A percentile compares a stretch with the other conserved stretches of the same genome.
Conservation (phyloP, 1,139 yeast genomes). For the Protomyces arabidopsidicola region DNA sequence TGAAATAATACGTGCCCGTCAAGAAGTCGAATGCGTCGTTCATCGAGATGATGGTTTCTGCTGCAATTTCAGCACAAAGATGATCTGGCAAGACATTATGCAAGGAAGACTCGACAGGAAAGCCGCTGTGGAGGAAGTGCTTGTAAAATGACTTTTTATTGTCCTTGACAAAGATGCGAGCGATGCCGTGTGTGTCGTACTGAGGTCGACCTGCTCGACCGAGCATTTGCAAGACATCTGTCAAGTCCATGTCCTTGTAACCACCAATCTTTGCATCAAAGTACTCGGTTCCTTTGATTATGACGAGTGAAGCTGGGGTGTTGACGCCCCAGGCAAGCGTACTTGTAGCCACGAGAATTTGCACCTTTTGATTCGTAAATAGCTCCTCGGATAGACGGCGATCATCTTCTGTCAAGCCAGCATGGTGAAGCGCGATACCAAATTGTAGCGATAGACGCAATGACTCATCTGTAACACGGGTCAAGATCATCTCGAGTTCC, state of each 20-base stretch:
- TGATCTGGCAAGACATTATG: slow-evolving; percentile 92
- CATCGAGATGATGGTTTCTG: slow-evolving; percentile 74
- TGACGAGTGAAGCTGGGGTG: slow-evolving; percentile 88
- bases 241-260: slow-evolving; percentile 81
- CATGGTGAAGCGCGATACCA: slow-evolving; percentile 97
- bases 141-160: slow-evolving; percentile 87
- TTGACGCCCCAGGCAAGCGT: slow-evolving; percentile 98
- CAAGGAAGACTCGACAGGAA: slow-evolving; percentile 93
- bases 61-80: slow-evolving; percentile 90
- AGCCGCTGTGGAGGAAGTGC: slow-evolving; percentile 89
- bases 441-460: slow-evolving; percentile 77
- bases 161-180: slow-evolving; percentile 89
- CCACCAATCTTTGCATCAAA: slow-evolving; percentile 78
- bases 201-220: slow-evolving; percentile 80
- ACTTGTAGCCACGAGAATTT: slow-evolving; percentile 86
- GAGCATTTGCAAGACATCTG: slow-evolving; percentile 88
- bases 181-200: slow-evolving; percentile 90
- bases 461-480: slow-evolving; percentile 81
- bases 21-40: slow-evolving; percentile 91
- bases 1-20: slow-evolving; percentile 89
- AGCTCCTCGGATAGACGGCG: slow-evolving; percentile 80
- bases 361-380: slow-evolving; percentile 80
- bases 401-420: slow-evolving; percentile 89
- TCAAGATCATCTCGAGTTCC: slow-evolving; percentile 62
- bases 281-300: slow-evolving; percentile 88